Evolutionary conservation across 192 early-diverging fungal genomes (phyloP).

Genomic region (Entrophospora sp.): DNA sequence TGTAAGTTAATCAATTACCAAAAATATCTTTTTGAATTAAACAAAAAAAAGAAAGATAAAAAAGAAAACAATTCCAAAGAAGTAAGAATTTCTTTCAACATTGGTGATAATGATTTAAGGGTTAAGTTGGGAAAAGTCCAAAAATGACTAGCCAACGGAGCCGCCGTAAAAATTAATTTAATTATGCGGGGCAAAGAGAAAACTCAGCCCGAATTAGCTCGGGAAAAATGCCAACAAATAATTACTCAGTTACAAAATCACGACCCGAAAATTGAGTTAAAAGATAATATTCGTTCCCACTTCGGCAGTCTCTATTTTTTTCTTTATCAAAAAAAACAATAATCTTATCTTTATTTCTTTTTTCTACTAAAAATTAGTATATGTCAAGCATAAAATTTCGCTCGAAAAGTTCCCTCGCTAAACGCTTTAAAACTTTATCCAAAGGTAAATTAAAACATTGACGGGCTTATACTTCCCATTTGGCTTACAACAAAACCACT

Average conservation of each 20-base stretch:
- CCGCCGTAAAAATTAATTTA: background rate
- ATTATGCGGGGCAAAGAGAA: background rate
- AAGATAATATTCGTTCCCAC: background rate
- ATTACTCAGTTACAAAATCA: background rate
- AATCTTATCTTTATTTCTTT: too few species aligned
- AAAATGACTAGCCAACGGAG: background rate
- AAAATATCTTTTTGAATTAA: background rate
- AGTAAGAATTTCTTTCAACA: background rate
- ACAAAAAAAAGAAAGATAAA: background rate
- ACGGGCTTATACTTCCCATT: too few species aligned
- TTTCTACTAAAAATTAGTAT: too few species aligned
- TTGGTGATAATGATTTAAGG: background rate
- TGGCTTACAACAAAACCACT: too few species aligned
- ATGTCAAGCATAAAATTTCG: too few species aligned
- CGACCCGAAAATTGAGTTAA: background rate
- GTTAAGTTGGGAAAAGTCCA: background rate
- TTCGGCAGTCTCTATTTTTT: constrained; percentile 3
- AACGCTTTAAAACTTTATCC: too few species aligned
- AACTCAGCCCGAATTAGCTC: background rate
- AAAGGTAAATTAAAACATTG: too few species aligned
- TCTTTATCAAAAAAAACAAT: too few species aligned
- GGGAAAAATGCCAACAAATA: background rate
- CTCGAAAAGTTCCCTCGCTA: too few species aligned
- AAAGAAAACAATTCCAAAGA: background rate
- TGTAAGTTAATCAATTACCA: background rate